These are phyloP conservation scores for Cryptococcus deneoformans DNA, from an alignment of 1,284 basidiomycete genomes.

Conservation along the genomic window DNA sequence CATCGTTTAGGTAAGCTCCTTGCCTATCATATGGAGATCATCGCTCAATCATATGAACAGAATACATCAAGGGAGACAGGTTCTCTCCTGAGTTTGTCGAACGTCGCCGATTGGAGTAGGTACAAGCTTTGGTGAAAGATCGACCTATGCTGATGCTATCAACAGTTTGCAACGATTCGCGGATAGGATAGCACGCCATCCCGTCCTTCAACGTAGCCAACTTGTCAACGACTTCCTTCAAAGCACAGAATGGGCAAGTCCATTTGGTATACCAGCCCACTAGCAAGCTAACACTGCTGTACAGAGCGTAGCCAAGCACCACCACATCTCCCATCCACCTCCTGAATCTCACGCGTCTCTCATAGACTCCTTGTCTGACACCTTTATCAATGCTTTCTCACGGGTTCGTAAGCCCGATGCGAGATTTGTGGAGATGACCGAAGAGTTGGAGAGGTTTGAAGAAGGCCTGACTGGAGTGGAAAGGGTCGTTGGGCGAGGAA, in stretches of 20 bases:
- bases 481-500: slow-evolving; percentile 69
- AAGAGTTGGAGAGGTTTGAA: slow-evolving; percentile 90
- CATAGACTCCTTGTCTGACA: slow-evolving; percentile 92
- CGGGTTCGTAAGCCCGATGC: slow-evolving; percentile 96
- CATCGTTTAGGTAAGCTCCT: slow-evolving; percentile 59
- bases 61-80: slow-evolving; percentile 95
- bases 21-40: no score
- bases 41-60: slow-evolving; percentile 33
- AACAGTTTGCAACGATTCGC: slow-evolving; percentile 86
- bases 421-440: slow-evolving; percentile 86
- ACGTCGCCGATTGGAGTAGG: slow-evolving; percentile 77
- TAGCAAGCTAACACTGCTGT: slow-evolving; percentile 55
- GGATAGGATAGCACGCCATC: slow-evolving; percentile 84
- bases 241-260: slow-evolving; percentile 83
- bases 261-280: slow-evolving; percentile 1
- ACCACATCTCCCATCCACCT: slow-evolving; percentile 83
- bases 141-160: background rate
- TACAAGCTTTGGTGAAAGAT: background rate
- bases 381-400: slow-evolving; percentile 84
- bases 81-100: slow-evolving; percentile 98
- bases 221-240: slow-evolving; percentile 90
- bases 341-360: slow-evolving; percentile 75
- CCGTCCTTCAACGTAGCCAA: slow-evolving; percentile 87
- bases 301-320: slow-evolving; percentile 75
- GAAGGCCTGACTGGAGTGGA: slow-evolving; percentile 81